Evolutionary conservation across 75 land plant genomes (phyloP), one percentile per base, ranked within the genome.

Genomic region (Pinus albicaulis): DNA sequence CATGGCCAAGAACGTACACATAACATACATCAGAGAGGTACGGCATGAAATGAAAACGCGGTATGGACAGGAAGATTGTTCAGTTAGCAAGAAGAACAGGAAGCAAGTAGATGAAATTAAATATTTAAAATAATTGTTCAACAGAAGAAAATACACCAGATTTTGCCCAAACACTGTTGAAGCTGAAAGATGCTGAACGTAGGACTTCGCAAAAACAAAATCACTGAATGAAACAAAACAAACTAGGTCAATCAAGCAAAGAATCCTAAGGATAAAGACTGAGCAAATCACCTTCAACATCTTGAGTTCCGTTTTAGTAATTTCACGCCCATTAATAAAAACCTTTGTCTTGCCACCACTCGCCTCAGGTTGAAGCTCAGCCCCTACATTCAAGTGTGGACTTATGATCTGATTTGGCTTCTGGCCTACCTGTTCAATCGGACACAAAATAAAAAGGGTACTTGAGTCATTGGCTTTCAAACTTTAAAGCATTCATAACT

Each of bases 271-370:
- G 17, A 22, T 56, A 72, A 58, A 57, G 57, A 23, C 28, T 14
- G 36, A 83, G 71, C 74, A 13, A 5, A 17, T 16, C 75, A 98
- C 99, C 99, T 95, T 87, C 34, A 98, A 85, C 98, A 98, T 88
- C 68, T 88, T 82, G 60, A 91, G 80, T 83, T 98, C 99, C 23
- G 76, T 77, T 82, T 98, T 95, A 14, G 94, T 92, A 58, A 98
- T 93, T 82, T 98, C 94, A 23, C 99, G 90, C 61, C 85, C 82
- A 83, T 98, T 98, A 71, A 98, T 98, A 48, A 73, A 90, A 64
- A 95, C 90, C 28, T 89, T 79, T 7, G 99, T 98, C 70, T 83
- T 88, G 56, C 99, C 99, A 73, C 86, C 91, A 87, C 98, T 98
- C 26, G 99, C 98, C 77, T 91, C 76, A 20, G 79, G 6, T 72